Base-by-base conservation (phyloP, 2,329 filamentous ascomycete species). In the Chaetoscypha palmicola region DNA sequence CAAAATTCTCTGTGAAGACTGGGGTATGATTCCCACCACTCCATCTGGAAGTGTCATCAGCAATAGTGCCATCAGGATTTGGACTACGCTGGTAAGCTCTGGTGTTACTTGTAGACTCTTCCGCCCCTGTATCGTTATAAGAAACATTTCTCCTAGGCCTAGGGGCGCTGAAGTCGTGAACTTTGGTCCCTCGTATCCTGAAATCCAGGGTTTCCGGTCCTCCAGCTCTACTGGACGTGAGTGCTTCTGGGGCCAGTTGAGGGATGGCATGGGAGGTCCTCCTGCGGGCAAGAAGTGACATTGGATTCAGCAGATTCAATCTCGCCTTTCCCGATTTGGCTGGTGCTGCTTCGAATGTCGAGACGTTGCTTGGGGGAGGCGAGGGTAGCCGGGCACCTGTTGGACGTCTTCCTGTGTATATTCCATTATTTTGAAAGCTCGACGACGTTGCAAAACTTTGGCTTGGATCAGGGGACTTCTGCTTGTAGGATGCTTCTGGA, bases 91-190 rank as follows among this genome's bases (percentile, higher is more conserved):
- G 58, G 38, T 48, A 54, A 33, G 52, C 22, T 23, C 40, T 49
- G 3, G 28, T 23, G 28, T 36, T 44, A 16, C 17, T 39, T 7
- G 23, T 24, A 19, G n/a, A 22, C 11, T 52, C 51, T 26, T 49
- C 46, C 11, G 37, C 26, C 30, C 43, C 48, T 5, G 51, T 41
- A 53, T 59, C 56, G 39, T 46, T 52, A 21, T 51, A 64, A 19
- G 65, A 62, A 3, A 67, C 50, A 21, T 65, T 61, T 35, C 62
- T 70, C 48, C 66, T 70, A 19, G 68, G 69, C 38, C 77, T 67
- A 1, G 78, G 79, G 0, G 75, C 77, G 55, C 77, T 82, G 54
- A 81, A 83, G 59, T 79, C 80, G 58, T 84, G 81, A 38, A 82
- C 72, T 36, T 71, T 68, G 5, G 75, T 84, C 38, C 76, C 81